Conservation (phyloP, 495 filamentous ascomycete species). For the Barbatosphaeria neglecta region DNA sequence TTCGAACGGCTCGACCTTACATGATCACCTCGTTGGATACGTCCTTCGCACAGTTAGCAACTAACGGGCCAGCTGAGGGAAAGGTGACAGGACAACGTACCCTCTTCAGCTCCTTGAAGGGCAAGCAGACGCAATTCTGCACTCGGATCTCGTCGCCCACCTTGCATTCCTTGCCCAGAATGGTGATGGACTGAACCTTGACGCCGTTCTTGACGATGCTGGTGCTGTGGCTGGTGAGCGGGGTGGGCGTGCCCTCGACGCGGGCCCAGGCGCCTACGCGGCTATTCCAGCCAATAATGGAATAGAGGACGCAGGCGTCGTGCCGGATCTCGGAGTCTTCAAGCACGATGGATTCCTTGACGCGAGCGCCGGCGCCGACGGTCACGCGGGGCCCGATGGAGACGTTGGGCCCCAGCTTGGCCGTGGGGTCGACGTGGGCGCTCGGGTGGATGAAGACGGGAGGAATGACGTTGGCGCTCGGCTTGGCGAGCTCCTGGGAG, state of each 20-base stretch:
- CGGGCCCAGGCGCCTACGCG: constrained; percentile 94
- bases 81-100: constrained; percentile 41
- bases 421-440: constrained; percentile 85
- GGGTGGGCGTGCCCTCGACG: constrained; percentile 91
- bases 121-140: constrained; percentile 96
- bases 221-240: constrained; percentile 79
- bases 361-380: constrained; percentile 76
- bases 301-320: constrained; percentile 90
- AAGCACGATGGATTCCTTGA: constrained; percentile 93
- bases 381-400: constrained; percentile 79
- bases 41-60: constrained; percentile 42
- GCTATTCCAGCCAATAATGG: constrained; percentile 95
- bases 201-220: constrained; percentile 94
- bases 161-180: constrained; percentile 90
- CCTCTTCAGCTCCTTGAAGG: constrained; percentile 96
- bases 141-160: constrained; percentile 94
- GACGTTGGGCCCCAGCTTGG: constrained; percentile 94
- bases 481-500: constrained; percentile 69
- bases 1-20: constrained; percentile 42
- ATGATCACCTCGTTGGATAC: constrained; percentile 95
- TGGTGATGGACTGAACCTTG: constrained; percentile 98
- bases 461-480: constrained; percentile 80
- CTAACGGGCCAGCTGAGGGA: not conserved
- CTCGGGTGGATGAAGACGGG: constrained; percentile 96
- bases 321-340: constrained; percentile 96